Conservation (phyloP, 73 alveolate species). For the Paramecium tetraurelia region DNA sequence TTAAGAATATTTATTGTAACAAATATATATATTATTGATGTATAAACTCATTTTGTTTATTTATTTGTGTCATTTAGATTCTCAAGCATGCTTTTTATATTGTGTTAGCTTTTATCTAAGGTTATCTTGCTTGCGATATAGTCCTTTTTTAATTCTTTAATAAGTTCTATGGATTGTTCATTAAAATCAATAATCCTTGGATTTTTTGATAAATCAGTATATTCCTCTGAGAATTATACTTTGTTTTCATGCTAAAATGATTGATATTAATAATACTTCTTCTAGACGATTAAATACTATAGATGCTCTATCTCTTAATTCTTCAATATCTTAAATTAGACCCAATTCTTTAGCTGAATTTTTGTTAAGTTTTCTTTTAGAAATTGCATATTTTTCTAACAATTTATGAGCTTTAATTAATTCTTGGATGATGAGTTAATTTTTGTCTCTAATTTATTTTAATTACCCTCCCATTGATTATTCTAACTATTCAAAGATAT, state of each 20-base stretch:
- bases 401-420: conserved; percentile 1
- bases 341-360: conserved; percentile 36
- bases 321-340: background rate
- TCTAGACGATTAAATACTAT: background rate
- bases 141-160: background rate
- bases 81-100: background rate
- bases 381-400: background rate
- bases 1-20: background rate
- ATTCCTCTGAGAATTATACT: background rate
- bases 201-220: conserved; percentile 8
- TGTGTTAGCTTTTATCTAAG: conserved; percentile 18
- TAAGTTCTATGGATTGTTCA: background rate
- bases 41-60: background rate
- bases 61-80: background rate
- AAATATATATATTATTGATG: background rate
- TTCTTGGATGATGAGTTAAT: background rate
- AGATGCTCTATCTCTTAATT: background rate
- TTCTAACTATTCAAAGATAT: background rate
- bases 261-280: background rate
- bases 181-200: background rate
- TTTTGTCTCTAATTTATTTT: background rate
- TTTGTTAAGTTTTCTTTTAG: background rate
- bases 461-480: background rate
- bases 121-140: background rate
- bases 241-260: background rate